Base-by-base conservation (phyloP, 257 asterid species). In the Nicotiana otophora region DNA sequence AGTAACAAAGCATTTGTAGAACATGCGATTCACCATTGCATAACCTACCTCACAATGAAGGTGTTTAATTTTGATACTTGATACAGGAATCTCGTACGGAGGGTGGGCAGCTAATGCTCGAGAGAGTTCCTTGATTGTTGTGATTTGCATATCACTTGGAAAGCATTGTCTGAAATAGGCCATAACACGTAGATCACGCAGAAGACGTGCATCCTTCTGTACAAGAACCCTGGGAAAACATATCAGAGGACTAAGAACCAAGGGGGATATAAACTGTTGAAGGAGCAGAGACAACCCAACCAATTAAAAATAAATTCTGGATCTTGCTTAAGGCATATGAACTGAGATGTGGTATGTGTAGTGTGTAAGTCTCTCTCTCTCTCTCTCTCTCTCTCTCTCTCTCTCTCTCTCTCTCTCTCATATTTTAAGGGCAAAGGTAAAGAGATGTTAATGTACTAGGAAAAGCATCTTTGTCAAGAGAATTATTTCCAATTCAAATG, bases 141-240 rank as follows among this genome's bases (percentile, higher is more conserved):
- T 84, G 87, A 93, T 84, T 80, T 81, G 62, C 84, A 64, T 67
- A 63, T 90, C 91, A 86, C 91, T 90, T 12, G 97, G 92, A 84
- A 96, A 94, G 87, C 98, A 94, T 76, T 94, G 99, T 83, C 95
- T 90, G 85, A 96, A 96, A 91, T 96, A 96, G 77, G 97, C 94
- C 91, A 94, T 93, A 30, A 90, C 69, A 77, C 94, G 96, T 65
- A 94, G 69, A 85, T 94, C 97, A 74, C 99, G 91, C 58, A 91
- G 74, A 86, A 89, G 89, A 42, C 82, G 90, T 23, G 97, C 91
- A 89, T 94, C 91, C 80, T 91, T 94, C 84, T 84, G 92, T 23
- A 90, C 87, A 83, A 90, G 86, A 70, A 89, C 86, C 90, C 99
- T 96, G 83, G 67, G 75, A 81, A 72, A 46, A 84, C 66, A 54